Evolutionary conservation across 1,139 yeast genomes (phyloP).

Genomic region (Yarrowia galli): DNA sequence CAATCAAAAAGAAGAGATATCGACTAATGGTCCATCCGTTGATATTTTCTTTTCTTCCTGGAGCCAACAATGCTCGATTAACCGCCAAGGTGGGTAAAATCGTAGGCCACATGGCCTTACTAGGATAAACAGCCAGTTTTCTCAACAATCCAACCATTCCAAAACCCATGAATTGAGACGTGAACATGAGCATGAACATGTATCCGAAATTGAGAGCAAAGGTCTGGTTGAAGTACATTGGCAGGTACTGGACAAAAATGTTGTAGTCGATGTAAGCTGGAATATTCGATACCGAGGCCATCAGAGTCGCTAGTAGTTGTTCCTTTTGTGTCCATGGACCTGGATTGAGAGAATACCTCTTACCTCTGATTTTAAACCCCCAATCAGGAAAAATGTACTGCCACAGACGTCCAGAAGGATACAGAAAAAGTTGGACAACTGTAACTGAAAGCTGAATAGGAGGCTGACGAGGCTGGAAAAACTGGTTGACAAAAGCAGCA

Average conservation of each 20-base stretch:
- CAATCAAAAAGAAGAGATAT: conserved; percentile 56
- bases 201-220: conserved; percentile 52
- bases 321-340: conserved; percentile 75
- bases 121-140: conserved; percentile 59
- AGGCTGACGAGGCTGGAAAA: conserved; percentile 65
- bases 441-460: conserved; percentile 56
- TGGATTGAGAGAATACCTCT: conserved; percentile 58
- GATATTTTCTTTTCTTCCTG: conserved; percentile 45
- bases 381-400: conserved; percentile 60
- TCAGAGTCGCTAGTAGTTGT: conserved; percentile 65
- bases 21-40: conserved; percentile 63
- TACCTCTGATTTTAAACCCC: conserved; percentile 55
- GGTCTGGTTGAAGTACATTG: conserved; percentile 47
- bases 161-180: conserved; percentile 65
- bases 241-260: conserved; percentile 48
- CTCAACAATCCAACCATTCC: conserved; percentile 62
- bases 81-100: conserved; percentile 62
- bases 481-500: conserved; percentile 65
- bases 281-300: conserved; percentile 55
- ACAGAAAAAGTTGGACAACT: conserved; percentile 64
- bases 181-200: conserved; percentile 59
- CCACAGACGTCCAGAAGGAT: conserved; percentile 57
- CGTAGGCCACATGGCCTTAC: conserved; percentile 65
- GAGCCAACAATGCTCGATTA: conserved; percentile 60
- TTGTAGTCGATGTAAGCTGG: conserved; percentile 54